Evolutionary conservation across 78 protist genomes (phyloP), one percentile per base, ranked within the genome.

Genomic region (Polysphondylium violaceum): DNA sequence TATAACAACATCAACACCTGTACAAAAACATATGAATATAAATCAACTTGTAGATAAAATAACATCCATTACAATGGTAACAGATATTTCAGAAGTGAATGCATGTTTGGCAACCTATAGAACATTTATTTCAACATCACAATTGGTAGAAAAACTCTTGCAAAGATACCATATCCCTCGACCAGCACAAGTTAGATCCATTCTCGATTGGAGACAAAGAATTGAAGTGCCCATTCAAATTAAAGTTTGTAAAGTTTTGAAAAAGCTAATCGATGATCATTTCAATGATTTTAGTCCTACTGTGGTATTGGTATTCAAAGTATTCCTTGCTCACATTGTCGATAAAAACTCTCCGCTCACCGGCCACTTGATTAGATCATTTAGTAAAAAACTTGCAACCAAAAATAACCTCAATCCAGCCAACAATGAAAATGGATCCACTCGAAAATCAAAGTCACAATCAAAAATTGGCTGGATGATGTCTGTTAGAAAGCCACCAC

Each of bases 21-120:
- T 38, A 36, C 59, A 50, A 36, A 50, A 31, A 72, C 78, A 27
- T n/a, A 59, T 83, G 65, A 69, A 69, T 41, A 63, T 83, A 25
- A 83, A 83, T 69, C 91, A 83, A 43, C n/a, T 83, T n/a, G 91
- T 83, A 25, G 91, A 83, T 40, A 83, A 83, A 59, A 56, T 83
- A 58, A 83, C 91, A n/a, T 83, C 91, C 2, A 65, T 83, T 25
- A 69, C 73, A 19, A 23, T 44, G 11, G 56, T 19, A 25, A 23
- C 77, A 25, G 91, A 83, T 41, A 83, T 83, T 7, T 83, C 91
- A 40, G 91, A 83, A 64, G 74, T 83, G 7, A 83, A 83, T 59
- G 91, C 91, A 67, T 83, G 74, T 59, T 43, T 83, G 1, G 63
- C 91, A 68, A 83, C 91, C 0, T 83, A 83, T 43, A 53, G 91